phyloP scores from a whole-genome alignment of 2,329 filamentous ascomycete genomes.

The Ceratocystis lukuohia region DNA sequence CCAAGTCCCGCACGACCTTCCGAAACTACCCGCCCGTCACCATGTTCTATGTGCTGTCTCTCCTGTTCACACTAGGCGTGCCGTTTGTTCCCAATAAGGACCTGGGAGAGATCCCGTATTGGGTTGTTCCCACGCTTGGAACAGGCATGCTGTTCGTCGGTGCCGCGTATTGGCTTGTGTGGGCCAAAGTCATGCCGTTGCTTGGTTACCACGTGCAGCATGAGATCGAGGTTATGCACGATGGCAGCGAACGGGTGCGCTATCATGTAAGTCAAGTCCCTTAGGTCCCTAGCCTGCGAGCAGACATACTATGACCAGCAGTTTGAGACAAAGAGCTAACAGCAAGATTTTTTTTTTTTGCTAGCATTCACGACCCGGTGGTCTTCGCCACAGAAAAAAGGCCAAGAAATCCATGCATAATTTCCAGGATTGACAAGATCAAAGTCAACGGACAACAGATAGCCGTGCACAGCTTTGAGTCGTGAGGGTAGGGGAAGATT shows the following conservation, averaged over 20 bases:
- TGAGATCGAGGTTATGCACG: conserved; percentile 6
- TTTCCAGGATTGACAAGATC: neutral
- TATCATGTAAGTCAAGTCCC: conserved; percentile 13
- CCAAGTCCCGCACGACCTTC: conserved; percentile 38
- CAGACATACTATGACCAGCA: too few relatives aligned
- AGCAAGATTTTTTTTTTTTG: neutral
- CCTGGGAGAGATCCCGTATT: conserved; percentile 41
- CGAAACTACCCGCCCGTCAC: conserved; percentile 30
- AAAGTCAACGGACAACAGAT: too few relatives aligned
- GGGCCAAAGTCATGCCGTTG: conserved; percentile 37
- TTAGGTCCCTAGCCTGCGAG: too few relatives aligned
- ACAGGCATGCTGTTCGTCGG: conserved; percentile 39
- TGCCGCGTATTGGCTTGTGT: conserved; percentile 38
- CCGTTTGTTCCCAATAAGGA: conserved; percentile 42
- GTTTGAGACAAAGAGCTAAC: neutral
- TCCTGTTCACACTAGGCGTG: conserved; percentile 39
- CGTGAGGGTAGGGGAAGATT: neutral
- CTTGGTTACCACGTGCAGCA: conserved; percentile 15
- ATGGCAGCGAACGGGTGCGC: conserved; percentile 15
- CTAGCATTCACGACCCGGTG: conserved; percentile 11
- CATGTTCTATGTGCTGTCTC: conserved; percentile 37
- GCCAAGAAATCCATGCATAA: neutral
- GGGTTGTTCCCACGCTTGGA: conserved; percentile 42
- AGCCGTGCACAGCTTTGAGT: neutral
- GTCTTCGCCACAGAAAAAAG: neutral